These are phyloP conservation scores for Cucurbita moschata DNA, from an alignment of 306 rosid species.

Conservation along the genomic window DNA sequence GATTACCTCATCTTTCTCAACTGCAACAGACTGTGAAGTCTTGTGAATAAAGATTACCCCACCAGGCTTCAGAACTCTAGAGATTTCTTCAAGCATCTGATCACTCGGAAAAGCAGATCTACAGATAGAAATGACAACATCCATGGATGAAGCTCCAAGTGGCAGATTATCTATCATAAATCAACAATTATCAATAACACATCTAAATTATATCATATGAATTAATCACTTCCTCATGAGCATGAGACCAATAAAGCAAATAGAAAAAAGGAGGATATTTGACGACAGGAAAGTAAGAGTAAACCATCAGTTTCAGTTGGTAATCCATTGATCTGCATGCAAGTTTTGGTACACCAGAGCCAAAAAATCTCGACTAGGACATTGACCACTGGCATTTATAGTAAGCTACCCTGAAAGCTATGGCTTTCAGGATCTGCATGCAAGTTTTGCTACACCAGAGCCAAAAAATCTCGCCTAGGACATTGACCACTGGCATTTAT, in stretches of 20 bases:
- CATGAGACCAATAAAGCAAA: neutral
- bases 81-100: slow-evolving; percentile 44
- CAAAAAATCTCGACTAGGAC: neutral
- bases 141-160: slow-evolving; percentile 48
- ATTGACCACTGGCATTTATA: too few relatives aligned
- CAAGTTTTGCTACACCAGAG: too few relatives aligned
- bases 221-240: neutral
- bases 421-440: too few relatives aligned
- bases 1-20: slow-evolving; percentile 3
- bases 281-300: neutral
- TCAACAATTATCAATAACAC: neutral
- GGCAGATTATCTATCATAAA: slow-evolving; percentile 48
- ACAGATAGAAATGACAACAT: slow-evolving; percentile 31
- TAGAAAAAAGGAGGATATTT: neutral
- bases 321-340: neutral
- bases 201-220: neutral
- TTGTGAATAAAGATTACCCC: slow-evolving; percentile 39
- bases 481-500: neutral
- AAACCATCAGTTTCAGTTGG: neutral
- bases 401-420: too few relatives aligned
- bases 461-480: neutral
- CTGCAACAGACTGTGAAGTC: slow-evolving; percentile 26
- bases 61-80: slow-evolving; percentile 58
- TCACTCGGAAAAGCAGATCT: slow-evolving; percentile 35
- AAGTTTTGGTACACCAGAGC: neutral